Conservation (phyloP, 805 yeast species). For the Yamadazyma paraphyllophila region DNA sequence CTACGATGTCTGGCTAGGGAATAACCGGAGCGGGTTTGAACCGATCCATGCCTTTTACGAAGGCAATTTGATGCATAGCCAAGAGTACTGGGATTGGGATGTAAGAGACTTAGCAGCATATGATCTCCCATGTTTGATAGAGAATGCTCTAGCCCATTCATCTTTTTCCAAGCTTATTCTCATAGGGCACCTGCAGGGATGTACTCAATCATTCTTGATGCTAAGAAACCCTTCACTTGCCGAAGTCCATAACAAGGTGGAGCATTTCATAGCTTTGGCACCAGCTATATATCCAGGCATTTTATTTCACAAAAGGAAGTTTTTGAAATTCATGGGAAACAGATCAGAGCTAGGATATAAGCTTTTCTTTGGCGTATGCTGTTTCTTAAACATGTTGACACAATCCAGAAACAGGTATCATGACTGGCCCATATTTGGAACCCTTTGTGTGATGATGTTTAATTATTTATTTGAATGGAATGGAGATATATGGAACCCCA, state of each 20-base stretch:
- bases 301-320: conserved; percentile 58
- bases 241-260: conserved; percentile 51
- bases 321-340: conserved; percentile 60
- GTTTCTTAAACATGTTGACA: conserved; percentile 79
- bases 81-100: conserved; percentile 91
- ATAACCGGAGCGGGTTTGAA: conserved; percentile 82
- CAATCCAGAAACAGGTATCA: conserved; percentile 45
- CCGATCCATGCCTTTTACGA: conserved; percentile 52
- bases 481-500: conserved; percentile 65
- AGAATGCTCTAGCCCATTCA: conserved; percentile 49
- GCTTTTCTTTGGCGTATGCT: conserved; percentile 67
- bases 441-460: conserved; percentile 76
- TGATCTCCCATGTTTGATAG: conserved; percentile 75
- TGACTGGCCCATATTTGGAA: conserved; percentile 50
- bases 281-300: conserved; percentile 93
- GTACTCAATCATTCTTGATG: conserved; percentile 77
- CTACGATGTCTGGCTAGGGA: conserved; percentile 89
- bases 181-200: conserved; percentile 90
- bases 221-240: conserved; percentile 43
- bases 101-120: conserved; percentile 74
- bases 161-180: conserved; percentile 51
- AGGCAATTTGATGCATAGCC: conserved; percentile 40
- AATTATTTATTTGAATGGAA: conserved; percentile 87
- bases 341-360: conserved; percentile 46
- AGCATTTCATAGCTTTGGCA: conserved; percentile 72